A percentile compares a stretch with the other conserved stretches of the same genome.
These are phyloP conservation scores for Lasiodiplodia sp. DNA, from an alignment of 2,329 filamentous ascomycete genomes.

Conservation along the genomic window DNA sequence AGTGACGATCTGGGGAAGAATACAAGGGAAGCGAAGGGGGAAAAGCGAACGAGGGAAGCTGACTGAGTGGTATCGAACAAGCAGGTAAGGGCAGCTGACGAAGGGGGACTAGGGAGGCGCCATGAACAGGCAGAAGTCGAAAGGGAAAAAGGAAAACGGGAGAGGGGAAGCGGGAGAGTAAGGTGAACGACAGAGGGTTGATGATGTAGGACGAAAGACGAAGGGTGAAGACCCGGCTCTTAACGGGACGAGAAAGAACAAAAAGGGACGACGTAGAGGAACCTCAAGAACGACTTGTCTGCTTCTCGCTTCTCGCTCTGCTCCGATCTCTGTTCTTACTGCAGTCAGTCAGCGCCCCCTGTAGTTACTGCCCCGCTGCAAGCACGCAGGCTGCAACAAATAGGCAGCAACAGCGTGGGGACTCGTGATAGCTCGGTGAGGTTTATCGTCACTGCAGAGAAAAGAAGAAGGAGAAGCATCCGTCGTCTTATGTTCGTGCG, in stretches of 20 bases:
- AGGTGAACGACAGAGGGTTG: background rate
- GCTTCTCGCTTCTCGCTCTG: background rate
- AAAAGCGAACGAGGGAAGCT: background rate
- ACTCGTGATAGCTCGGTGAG: slow-evolving; percentile 30
- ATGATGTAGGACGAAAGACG: background rate
- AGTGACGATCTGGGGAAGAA: background rate
- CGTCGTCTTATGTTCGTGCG: background rate
- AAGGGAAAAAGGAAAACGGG: background rate
- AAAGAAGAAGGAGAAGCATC: background rate
- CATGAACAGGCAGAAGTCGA: no score
- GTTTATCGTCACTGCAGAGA: slow-evolving; percentile 23
- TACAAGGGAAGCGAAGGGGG: background rate
- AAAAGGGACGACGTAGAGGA: background rate
- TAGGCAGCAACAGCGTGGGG: background rate
- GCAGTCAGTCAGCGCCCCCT: slow-evolving; percentile 11
- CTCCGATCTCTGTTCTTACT: slow-evolving; percentile 30
- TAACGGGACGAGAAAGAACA: background rate
- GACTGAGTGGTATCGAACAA: background rate
- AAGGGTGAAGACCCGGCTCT: background rate
- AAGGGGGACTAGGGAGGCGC: background rate
- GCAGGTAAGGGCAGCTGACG: background rate
- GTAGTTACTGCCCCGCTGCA: background rate
- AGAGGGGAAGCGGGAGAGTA: no score
- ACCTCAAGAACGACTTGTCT: background rate
- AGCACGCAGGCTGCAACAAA: background rate